phyloP scores from a whole-genome alignment of 2,329 filamentous ascomycete species.

The Huntiella decipiens region DNA sequence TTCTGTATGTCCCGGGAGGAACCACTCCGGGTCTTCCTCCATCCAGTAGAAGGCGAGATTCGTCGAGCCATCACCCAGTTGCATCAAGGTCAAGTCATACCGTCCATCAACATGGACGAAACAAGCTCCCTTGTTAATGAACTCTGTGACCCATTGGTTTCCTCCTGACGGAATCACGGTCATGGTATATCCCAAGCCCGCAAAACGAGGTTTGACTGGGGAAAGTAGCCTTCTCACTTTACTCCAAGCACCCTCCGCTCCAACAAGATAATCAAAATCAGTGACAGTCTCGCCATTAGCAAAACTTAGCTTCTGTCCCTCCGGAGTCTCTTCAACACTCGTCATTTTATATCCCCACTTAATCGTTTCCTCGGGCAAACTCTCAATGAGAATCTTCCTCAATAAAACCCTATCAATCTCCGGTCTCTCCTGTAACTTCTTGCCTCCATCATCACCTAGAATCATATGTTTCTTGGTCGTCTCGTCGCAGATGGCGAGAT shows the following conservation, averaged over 20 bases:
- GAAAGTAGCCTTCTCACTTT: slow-evolving; percentile 20
- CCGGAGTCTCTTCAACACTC: slow-evolving; percentile 17
- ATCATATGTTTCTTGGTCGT: slow-evolving; percentile 10
- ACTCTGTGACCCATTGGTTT: not conserved
- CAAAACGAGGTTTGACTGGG: slow-evolving; percentile 24
- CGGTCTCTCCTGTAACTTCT: slow-evolving; percentile 21
- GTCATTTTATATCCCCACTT: slow-evolving; percentile 26
- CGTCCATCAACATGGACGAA: not conserved
- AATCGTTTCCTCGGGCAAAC: slow-evolving; percentile 26
- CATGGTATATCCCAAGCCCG: slow-evolving; percentile 15
- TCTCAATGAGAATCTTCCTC: slow-evolving; percentile 25
- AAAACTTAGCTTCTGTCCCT: slow-evolving; percentile 21
- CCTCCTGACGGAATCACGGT: not conserved
- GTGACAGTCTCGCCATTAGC: slow-evolving; percentile 16
- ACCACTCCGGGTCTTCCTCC: not conserved
- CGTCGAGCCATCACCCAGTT: not conserved
- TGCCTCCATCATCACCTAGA: slow-evolving; percentile 15
- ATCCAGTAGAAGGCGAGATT: not conserved
- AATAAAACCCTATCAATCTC: slow-evolving; percentile 34
- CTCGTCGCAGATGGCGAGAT: slow-evolving; percentile 25
- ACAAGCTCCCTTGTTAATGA: not conserved
- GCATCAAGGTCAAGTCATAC: not conserved
- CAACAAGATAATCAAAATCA: slow-evolving; percentile 23
- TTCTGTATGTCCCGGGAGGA: not conserved
- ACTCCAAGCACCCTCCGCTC: slow-evolving; percentile 22